Conservation (phyloP, 1,139 yeast species). For the Blastobotrys apis region DNA sequence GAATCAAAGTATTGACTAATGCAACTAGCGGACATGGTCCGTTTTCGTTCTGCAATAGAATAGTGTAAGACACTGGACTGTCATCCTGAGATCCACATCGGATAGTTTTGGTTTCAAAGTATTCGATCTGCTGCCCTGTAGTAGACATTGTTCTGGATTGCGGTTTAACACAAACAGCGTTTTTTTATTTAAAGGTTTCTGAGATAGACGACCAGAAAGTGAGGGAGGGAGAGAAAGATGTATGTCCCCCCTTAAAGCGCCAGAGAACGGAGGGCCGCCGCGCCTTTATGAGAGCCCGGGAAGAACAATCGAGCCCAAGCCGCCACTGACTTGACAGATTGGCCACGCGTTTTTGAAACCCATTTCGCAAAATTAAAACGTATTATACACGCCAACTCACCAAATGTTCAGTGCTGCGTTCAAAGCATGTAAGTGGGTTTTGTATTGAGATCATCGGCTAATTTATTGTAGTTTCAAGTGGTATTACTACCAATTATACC, state of each 20-base stretch:
- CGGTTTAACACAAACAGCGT: too few species aligned
- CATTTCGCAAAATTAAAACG: too few species aligned
- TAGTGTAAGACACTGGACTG: slow-evolving; percentile 28
- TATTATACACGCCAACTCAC: too few species aligned
- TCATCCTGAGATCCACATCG: slow-evolving; percentile 7
- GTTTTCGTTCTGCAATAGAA: slow-evolving; percentile 73
- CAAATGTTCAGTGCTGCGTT: slow-evolving; percentile 19
- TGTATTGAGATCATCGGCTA: not conserved
- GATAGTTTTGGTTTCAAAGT: slow-evolving; percentile 25
- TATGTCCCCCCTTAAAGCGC: too few species aligned
- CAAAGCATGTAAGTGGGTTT: slow-evolving; percentile 26
- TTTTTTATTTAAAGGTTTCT: not conserved
- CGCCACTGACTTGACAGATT: too few species aligned
- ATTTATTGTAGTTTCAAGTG: slow-evolving; percentile 24
- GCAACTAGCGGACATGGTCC: slow-evolving; percentile 94
- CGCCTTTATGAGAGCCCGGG: too few species aligned
- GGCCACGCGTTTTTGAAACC: too few species aligned
- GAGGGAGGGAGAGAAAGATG: not conserved
- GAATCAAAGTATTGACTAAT: slow-evolving; percentile 58
- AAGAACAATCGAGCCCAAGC: too few species aligned
- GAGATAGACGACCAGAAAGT: not conserved
- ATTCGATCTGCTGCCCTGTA: slow-evolving; percentile 16
- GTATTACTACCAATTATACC: slow-evolving; percentile 65
- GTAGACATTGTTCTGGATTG: slow-evolving; percentile 1
- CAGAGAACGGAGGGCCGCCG: too few species aligned